Evolutionary conservation across 2,329 filamentous ascomycete species (phyloP).

Genomic region (Aspergillus brunneoviolaceus): DNA sequence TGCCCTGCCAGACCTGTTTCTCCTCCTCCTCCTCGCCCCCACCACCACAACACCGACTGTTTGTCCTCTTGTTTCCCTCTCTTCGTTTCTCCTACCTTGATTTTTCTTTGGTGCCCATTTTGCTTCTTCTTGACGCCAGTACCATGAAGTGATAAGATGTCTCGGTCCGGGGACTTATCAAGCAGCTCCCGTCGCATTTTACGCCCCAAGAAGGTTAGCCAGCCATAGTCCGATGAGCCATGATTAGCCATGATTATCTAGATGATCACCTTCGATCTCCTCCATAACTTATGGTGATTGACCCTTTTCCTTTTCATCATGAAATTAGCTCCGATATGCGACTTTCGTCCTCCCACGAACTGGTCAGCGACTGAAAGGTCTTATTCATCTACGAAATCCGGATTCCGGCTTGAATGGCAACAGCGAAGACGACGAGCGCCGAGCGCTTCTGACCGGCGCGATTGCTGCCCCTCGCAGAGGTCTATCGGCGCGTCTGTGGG

Average conservation of each 20-base stretch:
- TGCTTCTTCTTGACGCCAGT: not conserved
- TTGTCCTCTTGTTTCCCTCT: not conserved
- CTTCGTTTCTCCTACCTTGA: not conserved
- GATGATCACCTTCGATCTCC: not conserved
- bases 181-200: constrained; percentile 32
- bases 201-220: constrained; percentile 35
- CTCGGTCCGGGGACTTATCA: constrained; percentile 29
- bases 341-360: constrained; percentile 85
- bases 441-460: constrained; percentile 33
- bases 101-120: not conserved
- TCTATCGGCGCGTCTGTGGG: constrained; percentile 18
- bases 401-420: constrained; percentile 36
- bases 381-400: constrained; percentile 70
- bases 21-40: not conserved
- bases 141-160: constrained; percentile 29
- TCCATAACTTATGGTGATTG: not conserved
- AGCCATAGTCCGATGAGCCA: not conserved
- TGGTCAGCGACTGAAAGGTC: constrained; percentile 77
- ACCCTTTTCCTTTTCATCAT: not conserved
- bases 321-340: constrained; percentile 63
- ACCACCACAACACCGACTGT: too few relatives aligned
- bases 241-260: not conserved
- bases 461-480: constrained; percentile 17
- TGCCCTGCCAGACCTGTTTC: not conserved
- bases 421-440: constrained; percentile 37